These are phyloP conservation scores for Kluyveromyces dobzhanskii DNA, from an alignment of 805 yeast species.

Conservation along the genomic window DNA sequence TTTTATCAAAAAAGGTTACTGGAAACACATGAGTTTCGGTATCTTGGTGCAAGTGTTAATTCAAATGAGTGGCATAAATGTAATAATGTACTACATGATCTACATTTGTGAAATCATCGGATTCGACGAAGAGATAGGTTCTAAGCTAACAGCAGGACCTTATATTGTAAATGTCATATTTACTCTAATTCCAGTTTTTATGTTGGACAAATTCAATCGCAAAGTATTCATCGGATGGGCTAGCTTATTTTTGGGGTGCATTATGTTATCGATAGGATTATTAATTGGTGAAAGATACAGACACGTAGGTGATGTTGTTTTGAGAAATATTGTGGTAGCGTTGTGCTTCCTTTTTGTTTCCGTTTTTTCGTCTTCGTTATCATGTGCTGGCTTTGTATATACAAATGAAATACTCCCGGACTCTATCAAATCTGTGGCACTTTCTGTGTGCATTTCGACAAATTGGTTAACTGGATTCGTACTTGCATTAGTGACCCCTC, in stretches of 20 bases:
- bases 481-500: constrained; percentile 35
- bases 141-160: constrained; percentile 30
- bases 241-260: constrained; percentile 28
- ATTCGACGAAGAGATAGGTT: constrained; percentile 24
- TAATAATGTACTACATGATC: constrained; percentile 37
- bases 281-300: constrained; percentile 26
- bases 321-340: constrained; percentile 29
- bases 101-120: constrained; percentile 44
- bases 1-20: constrained; percentile 5
- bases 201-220: constrained; percentile 38
- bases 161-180: constrained; percentile 35
- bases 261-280: constrained; percentile 30
- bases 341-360: constrained; percentile 38
- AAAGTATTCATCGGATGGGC: constrained; percentile 42
- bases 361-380: constrained; percentile 38
- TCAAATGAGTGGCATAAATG: constrained; percentile 39
- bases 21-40: constrained; percentile 33
- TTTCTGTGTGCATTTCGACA: constrained; percentile 37
- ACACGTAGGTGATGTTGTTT: constrained; percentile 1
- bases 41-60: constrained; percentile 32
- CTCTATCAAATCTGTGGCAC: constrained; percentile 38
- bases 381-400: constrained; percentile 42
- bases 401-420: constrained; percentile 42
- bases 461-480: constrained; percentile 37
- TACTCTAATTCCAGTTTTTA: constrained; percentile 36